Base-by-base conservation (phyloP, 441 rosid genomes). In the Bruguiera hainesii region DNA sequence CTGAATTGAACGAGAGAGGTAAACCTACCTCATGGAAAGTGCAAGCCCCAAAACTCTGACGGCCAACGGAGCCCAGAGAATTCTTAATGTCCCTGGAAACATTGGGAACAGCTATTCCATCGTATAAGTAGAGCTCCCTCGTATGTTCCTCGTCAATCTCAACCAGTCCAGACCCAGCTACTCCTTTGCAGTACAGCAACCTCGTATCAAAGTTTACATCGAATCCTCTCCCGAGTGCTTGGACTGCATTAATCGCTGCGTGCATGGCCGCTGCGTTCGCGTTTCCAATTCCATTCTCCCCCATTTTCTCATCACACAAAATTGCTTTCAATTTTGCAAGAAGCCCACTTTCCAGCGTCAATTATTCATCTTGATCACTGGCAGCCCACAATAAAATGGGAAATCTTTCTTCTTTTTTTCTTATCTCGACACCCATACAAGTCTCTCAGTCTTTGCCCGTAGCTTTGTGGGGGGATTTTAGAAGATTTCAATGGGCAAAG, bases 181-280 rank as follows among this genome's bases (percentile, higher is more conserved):
- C 73, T 18, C 91, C 95, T 73, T 89, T 89, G 69, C 96, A 89
- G 42, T 89, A 87, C 74, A 89, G 61, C 74, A 89, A 70, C 83
- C 96, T 84, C 39, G 90, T 82, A 73, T 89, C 92, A 42, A 68
- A 85, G 70, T 85, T 89, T 48, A 82, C 92, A 80, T 87, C 96
- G 60, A 89, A 89, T 7, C 96, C 96, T 67, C 88, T 81, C 46
- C 96, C 96, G 28, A 89, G 66, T 6, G 88, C 92, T 73, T 81
- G 85, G 42, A 85, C 89, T 0, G 92, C 79, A 74, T 81, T 85
- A 55, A 71, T 68, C 46, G 89, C 96, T 21, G 90, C 81, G 75
- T 81, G 84, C 80, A 80, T 25, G 37, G 83, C 85, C 21, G 79
- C 84, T 28, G 73, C 67, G 26, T 65, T 55, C n/a, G 48, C 65